Evolutionary conservation across 441 rosid species (phyloP), one percentile per base, ranked within the genome.

Genomic region (Rhodomyrtus psidioides): DNA sequence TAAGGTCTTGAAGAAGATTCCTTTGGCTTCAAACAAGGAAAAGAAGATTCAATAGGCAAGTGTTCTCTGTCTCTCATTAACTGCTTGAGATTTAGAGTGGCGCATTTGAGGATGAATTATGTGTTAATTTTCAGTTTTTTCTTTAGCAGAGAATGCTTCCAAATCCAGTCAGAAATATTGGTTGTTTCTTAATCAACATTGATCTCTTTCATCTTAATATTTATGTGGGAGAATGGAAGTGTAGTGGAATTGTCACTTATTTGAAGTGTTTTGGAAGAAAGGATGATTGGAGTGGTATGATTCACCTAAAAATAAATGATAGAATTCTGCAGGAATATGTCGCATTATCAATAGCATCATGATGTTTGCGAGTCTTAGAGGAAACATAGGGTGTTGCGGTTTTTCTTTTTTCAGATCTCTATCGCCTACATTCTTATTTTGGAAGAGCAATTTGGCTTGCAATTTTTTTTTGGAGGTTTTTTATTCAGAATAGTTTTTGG

Each of bases 31-130:
- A 17, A 88, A 86, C 83, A 94, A 93, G 92, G 93, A 88, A 55
- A 97, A 94, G 92, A 97, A 96, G 94, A 91, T 88, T 87, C 92
- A 91, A 85, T 95, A 95, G 98, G 95, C 86, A 92, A 89, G 95
- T 86, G 30, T 30, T 76, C 57, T 57, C 24, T 30, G 82, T 79
- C 81, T 59, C 7, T 42, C 58, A 70, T 70, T 70, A 39, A 39
- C n/a, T 39, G 49, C 79, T 70, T 70, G 49, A 70, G 79, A 70
- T 70, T 70, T 39, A 21, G 79, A 65, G 79, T 39, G n/a, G 49
- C 16, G 3, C 26, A 39, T 65, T 39, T 21, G 9, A 21, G n/a
- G 49, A 10, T 39, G 79, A 26, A 39, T 6, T 39, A 39, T 16
- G 16, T 70, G n/a, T 70, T 70, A 12, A 70, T 70, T 39, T 70